These are phyloP conservation scores for Chlamydomonas sp. DNA, from an alignment of 139 green algal species.

Conservation along the genomic window DNA sequence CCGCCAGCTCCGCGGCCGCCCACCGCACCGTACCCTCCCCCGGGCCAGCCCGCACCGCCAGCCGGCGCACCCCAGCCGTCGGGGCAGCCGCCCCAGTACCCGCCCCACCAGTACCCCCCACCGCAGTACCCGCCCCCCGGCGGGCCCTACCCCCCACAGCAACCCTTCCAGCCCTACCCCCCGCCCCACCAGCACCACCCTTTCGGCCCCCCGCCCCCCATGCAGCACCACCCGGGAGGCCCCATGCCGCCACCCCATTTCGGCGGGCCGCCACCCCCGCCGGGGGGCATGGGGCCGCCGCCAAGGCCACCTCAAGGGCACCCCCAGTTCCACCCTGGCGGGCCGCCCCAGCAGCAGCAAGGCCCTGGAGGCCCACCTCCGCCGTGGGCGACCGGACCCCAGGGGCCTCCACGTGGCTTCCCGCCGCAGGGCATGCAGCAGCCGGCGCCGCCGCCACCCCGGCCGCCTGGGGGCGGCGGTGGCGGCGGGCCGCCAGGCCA, in stretches of 20 bases:
- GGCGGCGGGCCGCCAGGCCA: too few species aligned
- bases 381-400: too few species aligned
- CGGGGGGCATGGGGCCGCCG: too few species aligned
- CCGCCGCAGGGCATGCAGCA: background rate
- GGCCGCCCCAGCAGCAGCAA: background rate
- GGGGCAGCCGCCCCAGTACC: background rate
- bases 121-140: slow-evolving; percentile 11
- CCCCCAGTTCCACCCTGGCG: too few species aligned
- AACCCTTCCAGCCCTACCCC: background rate
- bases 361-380: background rate
- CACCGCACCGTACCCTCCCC: background rate
- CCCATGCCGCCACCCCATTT: too few species aligned
- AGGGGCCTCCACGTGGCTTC: too few species aligned
- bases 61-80: background rate
- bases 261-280: too few species aligned
- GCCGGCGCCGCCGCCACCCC: background rate
- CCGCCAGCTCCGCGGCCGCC: slow-evolving; percentile 5
- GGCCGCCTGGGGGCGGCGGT: too few species aligned
- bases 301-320: too few species aligned
- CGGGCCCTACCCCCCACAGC: background rate
- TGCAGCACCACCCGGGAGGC: too few species aligned
- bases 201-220: too few species aligned
- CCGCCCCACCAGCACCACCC: too few species aligned
- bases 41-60: background rate
- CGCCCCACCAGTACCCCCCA: background rate